Conservation (phyloP, 306 rosid genomes). For the Prunus fruticosa region DNA sequence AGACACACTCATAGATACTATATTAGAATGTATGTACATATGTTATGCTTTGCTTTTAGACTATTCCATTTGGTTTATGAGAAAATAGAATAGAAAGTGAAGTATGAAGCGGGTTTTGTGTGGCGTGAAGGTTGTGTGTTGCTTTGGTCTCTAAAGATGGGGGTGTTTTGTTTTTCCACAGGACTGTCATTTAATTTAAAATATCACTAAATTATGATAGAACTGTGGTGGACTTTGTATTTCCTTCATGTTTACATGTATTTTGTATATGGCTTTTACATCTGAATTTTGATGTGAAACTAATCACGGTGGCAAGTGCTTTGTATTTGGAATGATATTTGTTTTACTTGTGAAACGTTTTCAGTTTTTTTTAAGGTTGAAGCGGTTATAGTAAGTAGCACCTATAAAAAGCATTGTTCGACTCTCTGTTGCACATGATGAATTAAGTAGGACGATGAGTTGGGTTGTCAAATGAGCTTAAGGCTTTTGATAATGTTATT, state of each 20-base stretch:
- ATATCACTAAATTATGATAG: neutral
- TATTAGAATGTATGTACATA: neutral
- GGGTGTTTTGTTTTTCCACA: neutral
- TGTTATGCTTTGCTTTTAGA: neutral
- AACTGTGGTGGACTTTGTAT: neutral
- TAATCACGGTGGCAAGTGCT: too few relatives aligned
- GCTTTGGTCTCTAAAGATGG: neutral
- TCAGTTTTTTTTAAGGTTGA: constrained; percentile 14
- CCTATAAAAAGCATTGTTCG: neutral
- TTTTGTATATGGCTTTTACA: constrained; percentile 4
- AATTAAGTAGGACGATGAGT: neutral
- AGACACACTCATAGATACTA: too few relatives aligned
- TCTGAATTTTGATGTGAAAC: too few relatives aligned
- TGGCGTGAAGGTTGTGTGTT: neutral
- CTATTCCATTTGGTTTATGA: constrained; percentile 8
- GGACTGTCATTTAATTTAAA: neutral
- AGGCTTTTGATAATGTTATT: neutral
- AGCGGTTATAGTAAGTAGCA: constrained; percentile 24
- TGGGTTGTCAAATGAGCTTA: constrained; percentile 7
- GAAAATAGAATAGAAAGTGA: constrained; percentile 10
- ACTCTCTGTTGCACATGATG: constrained; percentile 6
- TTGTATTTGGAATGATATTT: too few relatives aligned
- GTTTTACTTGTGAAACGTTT: neutral
- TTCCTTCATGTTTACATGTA: neutral
- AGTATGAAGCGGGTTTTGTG: too few relatives aligned